Evolutionary conservation across 2,329 filamentous ascomycete genomes (phyloP), one percentile per base, ranked within the genome.

Genomic region (Ceratocystis diversiconidia): DNA sequence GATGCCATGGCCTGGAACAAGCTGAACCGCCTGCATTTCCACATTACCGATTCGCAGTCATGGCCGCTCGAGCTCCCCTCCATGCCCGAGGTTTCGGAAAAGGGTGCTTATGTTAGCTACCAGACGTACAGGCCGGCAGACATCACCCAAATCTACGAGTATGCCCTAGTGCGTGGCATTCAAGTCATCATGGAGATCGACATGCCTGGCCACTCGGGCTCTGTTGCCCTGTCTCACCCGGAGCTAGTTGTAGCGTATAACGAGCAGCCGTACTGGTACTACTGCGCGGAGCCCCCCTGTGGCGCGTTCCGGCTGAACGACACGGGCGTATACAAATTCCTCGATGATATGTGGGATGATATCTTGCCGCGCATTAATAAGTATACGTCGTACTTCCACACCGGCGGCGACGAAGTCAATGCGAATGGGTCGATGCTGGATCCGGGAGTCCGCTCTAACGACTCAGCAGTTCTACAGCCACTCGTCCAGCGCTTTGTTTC

Each of bases 331-430:
- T 81, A 86, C 70, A 75, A 80, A 1, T 95, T 95, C 73, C 74
- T 95, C 10, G 82, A 87, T 66, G 86, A 75, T 46, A 75, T 95
- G 15, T 87, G 90, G 70, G 79, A 80, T n/a, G 91, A 95, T 72
- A 72, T 95, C 28, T 77, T 95, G 64, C 90, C 90, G 15, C 81
- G 89, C 32, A 74, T 91, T 10, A 76, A 78, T 7, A 84, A 86
- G 0, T 90, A 89, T 73, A 80, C 86, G 1, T 77, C 83, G 5
- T 84, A 92, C 76, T 95, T 92, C 78, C 90, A 95, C 76, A 88
- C 88, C 0, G 91, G 91, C 57, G 91, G 91, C 65, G 91, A 95
- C 71, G 91, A 95, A 77, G 84, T 95, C 68, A 92, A 94, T 74
- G 79, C 79, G 68, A 86, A 92, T 71, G 83, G 86, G 63, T 92